Conservation (phyloP, 148 eudicot species). For the Camellia sinensis region DNA sequence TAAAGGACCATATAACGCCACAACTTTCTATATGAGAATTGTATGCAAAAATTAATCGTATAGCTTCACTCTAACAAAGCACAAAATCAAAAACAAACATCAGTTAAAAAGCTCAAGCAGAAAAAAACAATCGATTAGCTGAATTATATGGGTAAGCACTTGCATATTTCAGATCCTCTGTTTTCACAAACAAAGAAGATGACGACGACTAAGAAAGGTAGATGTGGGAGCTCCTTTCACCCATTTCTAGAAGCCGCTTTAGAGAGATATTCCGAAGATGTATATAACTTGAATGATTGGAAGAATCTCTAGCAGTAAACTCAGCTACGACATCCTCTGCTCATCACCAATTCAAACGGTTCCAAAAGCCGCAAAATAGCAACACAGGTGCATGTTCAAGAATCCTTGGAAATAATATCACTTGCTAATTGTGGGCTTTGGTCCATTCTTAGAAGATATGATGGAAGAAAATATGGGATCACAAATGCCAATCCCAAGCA, state of each 20-base stretch:
- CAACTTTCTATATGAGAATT: too few relatives aligned
- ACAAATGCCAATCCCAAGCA: conserved; percentile 58
- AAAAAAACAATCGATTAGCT: background rate
- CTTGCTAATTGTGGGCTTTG: conserved; percentile 18
- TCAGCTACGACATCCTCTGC: conserved; percentile 7
- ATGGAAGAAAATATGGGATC: conserved; percentile 60
- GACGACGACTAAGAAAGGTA: too few relatives aligned
- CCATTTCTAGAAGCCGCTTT: background rate
- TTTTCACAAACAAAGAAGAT: too few relatives aligned
- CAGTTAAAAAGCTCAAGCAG: background rate
- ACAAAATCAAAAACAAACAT: too few relatives aligned
- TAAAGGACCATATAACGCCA: too few relatives aligned
- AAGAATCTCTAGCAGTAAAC: background rate
- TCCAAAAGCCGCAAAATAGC: background rate
- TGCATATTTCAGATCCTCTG: too few relatives aligned
- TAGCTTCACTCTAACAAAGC: too few relatives aligned
- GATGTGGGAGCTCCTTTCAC: too few relatives aligned
- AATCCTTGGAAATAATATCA: conserved; percentile 31
- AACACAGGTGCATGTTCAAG: conserved; percentile 5
- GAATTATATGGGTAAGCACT: background rate
- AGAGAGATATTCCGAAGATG: background rate
- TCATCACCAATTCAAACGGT: too few relatives aligned
- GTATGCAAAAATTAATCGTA: too few relatives aligned
- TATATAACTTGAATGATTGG: background rate
- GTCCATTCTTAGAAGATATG: conserved; percentile 41